These are phyloP conservation scores for Polysphondylium violaceum DNA, from an alignment of 78 protist species.

Conservation along the genomic window DNA sequence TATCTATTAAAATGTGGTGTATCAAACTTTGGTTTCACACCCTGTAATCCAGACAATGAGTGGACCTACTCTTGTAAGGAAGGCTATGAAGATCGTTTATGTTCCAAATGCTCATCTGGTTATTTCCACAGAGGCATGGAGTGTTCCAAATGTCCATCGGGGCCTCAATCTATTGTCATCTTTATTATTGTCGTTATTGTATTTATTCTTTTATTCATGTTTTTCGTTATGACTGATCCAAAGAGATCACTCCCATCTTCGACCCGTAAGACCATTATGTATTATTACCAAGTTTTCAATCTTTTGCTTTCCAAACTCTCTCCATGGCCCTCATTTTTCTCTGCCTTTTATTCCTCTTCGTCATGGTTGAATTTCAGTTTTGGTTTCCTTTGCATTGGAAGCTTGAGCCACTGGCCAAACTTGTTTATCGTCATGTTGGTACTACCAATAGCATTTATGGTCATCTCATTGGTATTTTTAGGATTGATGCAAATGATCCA, in stretches of 20 bases:
- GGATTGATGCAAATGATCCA: neutral
- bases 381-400: slow-evolving; percentile 69
- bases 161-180: slow-evolving; percentile 17
- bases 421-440: slow-evolving; percentile 51
- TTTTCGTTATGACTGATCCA: slow-evolving; percentile 68
- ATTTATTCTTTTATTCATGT: slow-evolving; percentile 13
- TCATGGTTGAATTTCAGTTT: slow-evolving; percentile 69
- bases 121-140: slow-evolving; percentile 38
- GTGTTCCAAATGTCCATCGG: slow-evolving; percentile 44
- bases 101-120: slow-evolving; percentile 32
- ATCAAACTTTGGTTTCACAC: slow-evolving; percentile 48
- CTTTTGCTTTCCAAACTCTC: slow-evolving; percentile 21
- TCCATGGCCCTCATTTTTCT: slow-evolving; percentile 41
- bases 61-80: slow-evolving; percentile 7
- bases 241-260: slow-evolving; percentile 61
- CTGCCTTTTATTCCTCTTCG: slow-evolving; percentile 6
- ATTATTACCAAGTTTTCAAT: slow-evolving; percentile 58
- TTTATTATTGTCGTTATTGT: slow-evolving; percentile 28
- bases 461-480: neutral
- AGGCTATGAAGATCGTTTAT: slow-evolving; percentile 49
- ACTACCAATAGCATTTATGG: slow-evolving; percentile 22
- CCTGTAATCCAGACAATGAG: slow-evolving; percentile 48
- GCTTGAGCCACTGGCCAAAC: slow-evolving; percentile 52
- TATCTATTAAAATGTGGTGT: slow-evolving; percentile 7
- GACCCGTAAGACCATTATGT: slow-evolving; percentile 49